A percentile compares a stretch with the other conserved stretches of the same genome.
phyloP scores from a whole-genome alignment of 257 asterid genomes.

The Fraxinus cuspidata region DNA sequence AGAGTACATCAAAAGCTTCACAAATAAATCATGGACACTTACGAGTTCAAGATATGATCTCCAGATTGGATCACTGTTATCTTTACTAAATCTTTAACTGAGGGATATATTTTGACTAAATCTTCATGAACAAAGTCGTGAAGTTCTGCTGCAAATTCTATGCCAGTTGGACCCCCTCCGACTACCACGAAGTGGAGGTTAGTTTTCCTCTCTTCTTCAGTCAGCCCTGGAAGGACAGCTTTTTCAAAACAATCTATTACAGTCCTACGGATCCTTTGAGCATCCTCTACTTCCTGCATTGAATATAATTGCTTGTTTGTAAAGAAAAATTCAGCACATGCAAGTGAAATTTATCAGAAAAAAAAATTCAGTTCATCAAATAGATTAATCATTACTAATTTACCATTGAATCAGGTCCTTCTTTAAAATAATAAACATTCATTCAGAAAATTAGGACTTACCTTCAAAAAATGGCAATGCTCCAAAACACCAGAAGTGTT shows the following conservation, averaged over 20 bases:
- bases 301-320: not conserved
- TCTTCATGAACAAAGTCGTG: conserved; percentile 86
- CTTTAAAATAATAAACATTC: not conserved
- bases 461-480: conserved; percentile 94
- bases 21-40: conserved; percentile 24
- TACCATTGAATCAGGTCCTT: not conserved
- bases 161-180: conserved; percentile 95
- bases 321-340: not conserved
- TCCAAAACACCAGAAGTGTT: conserved; percentile 83
- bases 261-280: conserved; percentile 82
- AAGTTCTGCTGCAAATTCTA: conserved; percentile 94
- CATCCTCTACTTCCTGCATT: conserved; percentile 96
- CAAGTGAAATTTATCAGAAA: not conserved
- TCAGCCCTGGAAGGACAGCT: conserved; percentile 82
- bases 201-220: conserved; percentile 71
- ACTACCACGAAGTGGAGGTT: conserved; percentile 93
- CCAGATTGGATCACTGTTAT: conserved; percentile 88
- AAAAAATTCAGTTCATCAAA: not conserved
- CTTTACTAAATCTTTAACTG: conserved; percentile 69
- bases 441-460: conserved; percentile 18
- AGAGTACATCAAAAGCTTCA: not conserved
- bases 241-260: conserved; percentile 92
- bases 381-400: not conserved
- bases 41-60: conserved; percentile 91
- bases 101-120: conserved; percentile 69